Conservation (phyloP, 805 yeast species). For the Naumovozyma baii region DNA sequence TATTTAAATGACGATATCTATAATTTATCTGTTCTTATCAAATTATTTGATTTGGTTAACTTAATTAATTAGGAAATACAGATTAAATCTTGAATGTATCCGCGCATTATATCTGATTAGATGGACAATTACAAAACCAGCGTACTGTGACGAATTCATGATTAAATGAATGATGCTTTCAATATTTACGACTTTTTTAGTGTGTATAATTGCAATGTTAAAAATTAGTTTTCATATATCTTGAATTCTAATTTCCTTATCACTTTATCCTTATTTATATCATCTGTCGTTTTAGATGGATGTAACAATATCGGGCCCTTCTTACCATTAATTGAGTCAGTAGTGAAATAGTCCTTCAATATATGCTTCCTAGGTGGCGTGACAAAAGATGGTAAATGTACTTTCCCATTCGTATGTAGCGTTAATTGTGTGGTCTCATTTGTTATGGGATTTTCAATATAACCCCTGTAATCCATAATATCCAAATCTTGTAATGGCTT, state of each 20-base stretch:
- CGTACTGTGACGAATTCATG: too few relatives aligned
- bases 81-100: too few relatives aligned
- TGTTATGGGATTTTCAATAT: slow-evolving; percentile 10
- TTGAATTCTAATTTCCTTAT: slow-evolving; percentile 15
- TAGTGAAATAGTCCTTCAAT: not conserved
- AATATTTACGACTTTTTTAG: not conserved
- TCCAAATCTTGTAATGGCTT: slow-evolving; percentile 13
- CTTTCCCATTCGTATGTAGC: slow-evolving; percentile 9
- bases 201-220: too few relatives aligned
- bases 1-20: too few relatives aligned
- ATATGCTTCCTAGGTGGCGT: slow-evolving; percentile 18
- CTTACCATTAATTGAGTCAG: too few relatives aligned
- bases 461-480: slow-evolving; percentile 13
- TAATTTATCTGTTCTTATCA: too few relatives aligned
- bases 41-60: too few relatives aligned
- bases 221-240: slow-evolving; percentile 11
- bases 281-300: slow-evolving; percentile 10
- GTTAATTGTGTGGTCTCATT: slow-evolving; percentile 7
- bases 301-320: not conserved
- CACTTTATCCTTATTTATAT: slow-evolving; percentile 14
- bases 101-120: too few relatives aligned
- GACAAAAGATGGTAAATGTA: slow-evolving; percentile 12
- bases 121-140: too few relatives aligned
- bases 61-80: too few relatives aligned
- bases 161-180: not conserved